Conservation (phyloP, 805 yeast species). For the Cyberlindnera meyerae region DNA sequence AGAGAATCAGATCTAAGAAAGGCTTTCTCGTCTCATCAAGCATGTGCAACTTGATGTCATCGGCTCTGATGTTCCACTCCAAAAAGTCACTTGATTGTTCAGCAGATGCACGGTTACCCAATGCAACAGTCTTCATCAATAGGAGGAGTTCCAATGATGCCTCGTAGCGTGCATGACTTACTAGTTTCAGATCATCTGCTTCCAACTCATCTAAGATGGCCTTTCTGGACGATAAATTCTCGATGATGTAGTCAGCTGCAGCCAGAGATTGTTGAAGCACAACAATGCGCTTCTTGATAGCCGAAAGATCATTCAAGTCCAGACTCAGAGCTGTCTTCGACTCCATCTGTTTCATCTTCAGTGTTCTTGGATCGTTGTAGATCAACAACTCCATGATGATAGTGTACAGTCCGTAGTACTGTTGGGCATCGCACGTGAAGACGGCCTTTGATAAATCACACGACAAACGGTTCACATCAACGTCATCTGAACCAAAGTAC, state of each 20-base stretch:
- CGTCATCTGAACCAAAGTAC: constrained; percentile 26
- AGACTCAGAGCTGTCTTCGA: constrained; percentile 65
- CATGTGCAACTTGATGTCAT: constrained; percentile 67
- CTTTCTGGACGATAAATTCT: constrained; percentile 46
- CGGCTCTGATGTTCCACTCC: constrained; percentile 63
- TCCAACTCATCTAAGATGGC: constrained; percentile 45
- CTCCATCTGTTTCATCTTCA: constrained; percentile 50
- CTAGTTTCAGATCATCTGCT: constrained; percentile 37
- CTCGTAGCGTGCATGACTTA: constrained; percentile 33
- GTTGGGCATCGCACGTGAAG: constrained; percentile 66
- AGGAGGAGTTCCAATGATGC: constrained; percentile 39
- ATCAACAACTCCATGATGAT: constrained; percentile 60
- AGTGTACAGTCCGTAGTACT: constrained; percentile 62
- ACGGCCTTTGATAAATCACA: constrained; percentile 68
- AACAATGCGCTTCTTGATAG: constrained; percentile 43
- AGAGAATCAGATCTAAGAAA: constrained; percentile 65
- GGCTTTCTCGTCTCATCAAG: constrained; percentile 56
- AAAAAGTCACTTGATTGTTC: constrained; percentile 34
- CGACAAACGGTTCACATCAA: constrained; percentile 41
- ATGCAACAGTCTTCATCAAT: constrained; percentile 39
- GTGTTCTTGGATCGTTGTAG: constrained; percentile 68
- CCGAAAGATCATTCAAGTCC: constrained; percentile 57
- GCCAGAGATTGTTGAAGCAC: constrained; percentile 45
- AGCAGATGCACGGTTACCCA: constrained; percentile 27
- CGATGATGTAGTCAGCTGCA: constrained; percentile 36